These are phyloP conservation scores for Colletotrichum coccodes DNA, from an alignment of 2,329 filamentous ascomycete genomes.

Conservation along the genomic window DNA sequence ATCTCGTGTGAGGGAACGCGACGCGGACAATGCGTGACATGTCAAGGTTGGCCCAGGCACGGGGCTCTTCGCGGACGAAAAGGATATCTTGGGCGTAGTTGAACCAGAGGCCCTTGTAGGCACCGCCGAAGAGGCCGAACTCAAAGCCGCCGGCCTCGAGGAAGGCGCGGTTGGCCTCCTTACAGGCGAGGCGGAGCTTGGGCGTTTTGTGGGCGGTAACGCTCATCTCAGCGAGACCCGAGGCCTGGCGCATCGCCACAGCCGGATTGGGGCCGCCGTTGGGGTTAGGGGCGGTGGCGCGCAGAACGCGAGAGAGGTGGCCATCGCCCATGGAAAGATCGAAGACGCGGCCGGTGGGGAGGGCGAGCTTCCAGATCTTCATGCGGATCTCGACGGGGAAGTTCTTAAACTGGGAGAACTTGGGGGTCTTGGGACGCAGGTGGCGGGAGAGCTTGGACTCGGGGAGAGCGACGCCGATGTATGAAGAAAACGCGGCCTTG, in stretches of 20 bases:
- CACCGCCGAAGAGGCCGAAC: constrained; percentile 29
- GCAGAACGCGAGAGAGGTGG: constrained; percentile 25
- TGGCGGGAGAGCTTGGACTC: constrained; percentile 4
- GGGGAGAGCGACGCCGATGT: constrained; percentile 7
- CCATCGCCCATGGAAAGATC: constrained; percentile 15
- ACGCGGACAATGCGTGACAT: constrained; percentile 26
- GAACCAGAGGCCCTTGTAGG: constrained; percentile 32
- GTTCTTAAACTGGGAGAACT: constrained; percentile 24
- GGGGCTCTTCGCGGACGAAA: constrained; percentile 10
- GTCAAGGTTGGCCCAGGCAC: constrained; percentile 24
- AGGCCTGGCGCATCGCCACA: constrained; percentile 1
- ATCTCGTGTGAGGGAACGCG: constrained; percentile 22
- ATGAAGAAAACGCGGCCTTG: constrained; percentile 2
- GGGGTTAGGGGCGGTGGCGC: not conserved
- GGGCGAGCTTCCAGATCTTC: constrained; percentile 33
- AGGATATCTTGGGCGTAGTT: constrained; percentile 32
- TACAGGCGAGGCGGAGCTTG: constrained; percentile 29
- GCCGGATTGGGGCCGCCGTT: constrained; percentile 6
- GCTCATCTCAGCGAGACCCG: constrained; percentile 22
- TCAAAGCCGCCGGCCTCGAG: constrained; percentile 27
- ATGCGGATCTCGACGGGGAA: constrained; percentile 32
- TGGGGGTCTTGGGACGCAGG: not conserved
- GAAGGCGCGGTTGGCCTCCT: constrained; percentile 27
- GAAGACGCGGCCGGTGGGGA: constrained; percentile 28
- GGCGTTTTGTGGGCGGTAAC: constrained; percentile 27